Evolutionary conservation across 2,329 filamentous ascomycete genomes (phyloP), one percentile per base, ranked within the genome.

Genomic region (Akanthomyces dipterigenus): DNA sequence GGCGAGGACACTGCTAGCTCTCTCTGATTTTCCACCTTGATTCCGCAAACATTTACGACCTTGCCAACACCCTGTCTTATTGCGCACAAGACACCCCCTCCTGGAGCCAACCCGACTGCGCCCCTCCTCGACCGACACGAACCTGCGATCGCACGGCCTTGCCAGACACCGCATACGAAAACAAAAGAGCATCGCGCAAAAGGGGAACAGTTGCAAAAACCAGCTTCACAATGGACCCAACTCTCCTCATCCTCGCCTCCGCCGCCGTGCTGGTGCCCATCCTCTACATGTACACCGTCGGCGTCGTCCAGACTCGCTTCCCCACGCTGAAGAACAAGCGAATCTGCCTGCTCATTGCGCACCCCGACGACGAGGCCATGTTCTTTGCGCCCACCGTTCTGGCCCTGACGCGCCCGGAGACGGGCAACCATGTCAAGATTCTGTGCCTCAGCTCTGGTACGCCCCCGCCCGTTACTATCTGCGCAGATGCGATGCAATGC

Each of bases 351-450:
- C 81, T 99, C 60, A 98, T 99, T 70, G 95, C 95, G 24, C 95
- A 99, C 77, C 95, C 95, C 0, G 95, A 99, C 76, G 95, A 99
- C 70, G 95, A 99, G 79, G 95, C 93, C 74, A 99, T 99, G 95
- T 99, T 99, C 81, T 99, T 99, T 76, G 87, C 92, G 65, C 95
- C 95, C 0, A 90, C 91, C 0, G 81, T 98, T 16, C 82, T 96
- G 68, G 87, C 90, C n/a, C 83, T 99, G 62, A 93, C 92, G 20
- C 81, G 84, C 16, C 91, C 91, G 4, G 85, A 87, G 63, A 81
- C 88, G 22, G 89, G 90, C 4, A 98, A 99, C 76, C 91, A 96
- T 71, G 83, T 99, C 70, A 95, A 96, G 77, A 96, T 99, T 65
- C 77, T 98, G 61, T 99, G 95, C 76, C 78, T 99, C 65, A 96